phyloP scores from a whole-genome alignment of 2,329 filamentous ascomycete species.

The Colletotrichum musae region DNA sequence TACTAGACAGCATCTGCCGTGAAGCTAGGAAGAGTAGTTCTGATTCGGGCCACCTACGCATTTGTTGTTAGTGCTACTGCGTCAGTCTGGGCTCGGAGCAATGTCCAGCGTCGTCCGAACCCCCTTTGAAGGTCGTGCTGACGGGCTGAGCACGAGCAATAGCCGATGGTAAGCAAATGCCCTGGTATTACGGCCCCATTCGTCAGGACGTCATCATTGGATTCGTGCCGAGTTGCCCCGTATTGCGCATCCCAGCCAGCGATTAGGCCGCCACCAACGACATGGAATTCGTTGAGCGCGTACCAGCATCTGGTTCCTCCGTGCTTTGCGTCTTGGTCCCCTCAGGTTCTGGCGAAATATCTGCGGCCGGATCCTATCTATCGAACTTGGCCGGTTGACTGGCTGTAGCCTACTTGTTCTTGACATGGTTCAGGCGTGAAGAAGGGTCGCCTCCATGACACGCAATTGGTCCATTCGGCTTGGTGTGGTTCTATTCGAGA shows the following conservation, averaged over 20 bases:
- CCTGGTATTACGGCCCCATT: not conserved
- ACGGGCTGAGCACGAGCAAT: conserved; percentile 13
- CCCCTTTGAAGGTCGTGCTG: conserved; percentile 8
- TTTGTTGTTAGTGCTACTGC: not conserved
- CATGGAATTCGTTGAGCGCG: not conserved
- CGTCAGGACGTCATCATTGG: not conserved
- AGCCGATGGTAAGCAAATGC: not conserved
- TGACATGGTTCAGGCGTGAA: not conserved
- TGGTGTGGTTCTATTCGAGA: no score
- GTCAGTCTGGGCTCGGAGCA: no score
- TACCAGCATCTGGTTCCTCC: not conserved
- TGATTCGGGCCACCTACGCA: not conserved
- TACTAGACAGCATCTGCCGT: conserved; percentile 7
- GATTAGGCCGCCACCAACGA: not conserved
- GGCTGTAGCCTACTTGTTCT: not conserved
- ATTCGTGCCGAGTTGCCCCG: not conserved
- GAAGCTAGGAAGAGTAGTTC: not conserved
- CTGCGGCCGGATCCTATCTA: not conserved
- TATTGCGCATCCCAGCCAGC: not conserved
- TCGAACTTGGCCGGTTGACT: not conserved
- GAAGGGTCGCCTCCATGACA: no score
- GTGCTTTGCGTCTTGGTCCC: no score
- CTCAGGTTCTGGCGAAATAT: not conserved
- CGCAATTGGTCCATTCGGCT: no score
- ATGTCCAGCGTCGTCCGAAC: not conserved